Evolutionary conservation across 345 rosid genomes (phyloP).

Genomic region (Luvunga scandens): DNA sequence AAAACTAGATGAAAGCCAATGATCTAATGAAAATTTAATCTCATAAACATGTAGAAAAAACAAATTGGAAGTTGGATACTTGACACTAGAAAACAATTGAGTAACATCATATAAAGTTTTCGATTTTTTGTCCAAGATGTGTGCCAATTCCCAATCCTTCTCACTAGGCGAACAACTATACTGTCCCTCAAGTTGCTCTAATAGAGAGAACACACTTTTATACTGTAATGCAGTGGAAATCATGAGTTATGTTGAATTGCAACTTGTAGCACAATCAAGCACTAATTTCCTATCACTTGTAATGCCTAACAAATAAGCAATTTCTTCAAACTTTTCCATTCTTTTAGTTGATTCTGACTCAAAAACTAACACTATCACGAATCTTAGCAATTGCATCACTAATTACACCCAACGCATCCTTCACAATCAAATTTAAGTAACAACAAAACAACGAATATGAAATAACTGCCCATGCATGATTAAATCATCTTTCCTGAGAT

Average conservation of each 20-base stretch:
- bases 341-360: not conserved
- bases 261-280: not conserved
- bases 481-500: not conserved
- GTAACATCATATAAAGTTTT: not conserved
- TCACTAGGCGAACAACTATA: not conserved
- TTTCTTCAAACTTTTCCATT: not conserved
- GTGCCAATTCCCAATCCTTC: conserved; percentile 2
- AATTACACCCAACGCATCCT: not conserved
- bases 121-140: not conserved
- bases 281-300: not conserved
- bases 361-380: not conserved
- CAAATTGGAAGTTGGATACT: not conserved
- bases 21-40: not conserved
- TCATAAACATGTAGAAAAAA: conserved; percentile 8
- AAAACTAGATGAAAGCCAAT: not conserved
- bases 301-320: not conserved
- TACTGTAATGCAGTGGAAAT: not conserved
- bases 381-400: not conserved
- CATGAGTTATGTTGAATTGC: conserved; percentile 5
- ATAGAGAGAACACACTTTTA: not conserved
- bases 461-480: not conserved
- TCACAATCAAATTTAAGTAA: not conserved
- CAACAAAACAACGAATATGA: not conserved
- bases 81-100: not conserved
- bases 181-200: not conserved